phyloP scores from a whole-genome alignment of 192 early-diverging fungal genomes.

The Anaeromyces robustus region DNA sequence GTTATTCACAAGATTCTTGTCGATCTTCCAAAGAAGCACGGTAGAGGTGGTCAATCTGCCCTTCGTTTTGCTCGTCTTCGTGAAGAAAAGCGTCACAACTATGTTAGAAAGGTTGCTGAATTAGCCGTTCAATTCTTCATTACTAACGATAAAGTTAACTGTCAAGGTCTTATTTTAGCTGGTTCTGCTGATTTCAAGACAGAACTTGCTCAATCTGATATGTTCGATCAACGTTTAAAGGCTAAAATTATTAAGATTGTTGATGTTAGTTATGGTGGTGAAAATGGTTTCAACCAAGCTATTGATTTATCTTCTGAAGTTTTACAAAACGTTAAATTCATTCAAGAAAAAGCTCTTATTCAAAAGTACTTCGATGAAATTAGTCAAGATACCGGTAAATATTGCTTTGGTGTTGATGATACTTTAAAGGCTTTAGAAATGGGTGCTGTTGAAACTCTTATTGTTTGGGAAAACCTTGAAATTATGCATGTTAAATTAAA shows the following conservation, averaged over 20 bases:
- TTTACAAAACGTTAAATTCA: conserved; percentile 91
- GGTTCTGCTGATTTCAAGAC: conserved; percentile 99
- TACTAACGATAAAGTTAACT: conserved; percentile 75
- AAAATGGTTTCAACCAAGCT: conserved; percentile 97
- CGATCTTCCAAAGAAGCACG: conserved; percentile 99
- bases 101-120: conserved; percentile 96
- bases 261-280: conserved; percentile 97
- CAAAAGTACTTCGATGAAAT: conserved; percentile 94
- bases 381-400: conserved; percentile 88
- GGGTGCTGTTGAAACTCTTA: conserved; percentile 97
- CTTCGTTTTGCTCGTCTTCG: conserved; percentile 98
- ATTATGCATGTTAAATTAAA: conserved; percentile 60
- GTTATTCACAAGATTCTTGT: conserved; percentile 84
- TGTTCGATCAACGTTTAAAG: conserved; percentile 84
- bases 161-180: conserved; percentile 78
- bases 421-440: conserved; percentile 90
- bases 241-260: conserved; percentile 84
- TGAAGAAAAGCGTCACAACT: conserved; percentile 97
- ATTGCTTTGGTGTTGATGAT: conserved; percentile 89
- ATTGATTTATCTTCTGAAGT: conserved; percentile 84
- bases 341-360: conserved; percentile 97
- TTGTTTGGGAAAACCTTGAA: conserved; percentile 93
- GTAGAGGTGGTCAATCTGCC: conserved; percentile 99
- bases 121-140: conserved; percentile 91
- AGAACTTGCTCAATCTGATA: conserved; percentile 81